These are phyloP conservation scores for Botrytis sinoallii DNA, from an alignment of 2,329 filamentous ascomycete species.

Conservation along the genomic window DNA sequence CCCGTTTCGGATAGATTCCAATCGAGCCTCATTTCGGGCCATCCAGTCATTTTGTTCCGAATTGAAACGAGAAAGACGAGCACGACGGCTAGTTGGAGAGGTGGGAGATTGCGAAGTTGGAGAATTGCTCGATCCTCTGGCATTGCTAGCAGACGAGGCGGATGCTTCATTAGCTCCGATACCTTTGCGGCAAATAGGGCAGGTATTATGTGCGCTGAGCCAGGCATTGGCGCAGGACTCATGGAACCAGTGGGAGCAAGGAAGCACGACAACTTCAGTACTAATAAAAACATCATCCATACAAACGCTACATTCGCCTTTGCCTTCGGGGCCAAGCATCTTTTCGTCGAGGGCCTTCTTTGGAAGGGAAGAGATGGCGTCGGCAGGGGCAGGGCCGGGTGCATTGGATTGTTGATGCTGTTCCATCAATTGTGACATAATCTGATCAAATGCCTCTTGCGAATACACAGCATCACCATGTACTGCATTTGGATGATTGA, in stretches of 20 bases:
- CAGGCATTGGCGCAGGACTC: constrained; percentile 76
- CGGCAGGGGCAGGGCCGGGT: constrained; percentile 73
- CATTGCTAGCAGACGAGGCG: constrained; percentile 18
- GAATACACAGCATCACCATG: constrained; percentile 83
- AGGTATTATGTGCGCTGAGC: constrained; percentile 89
- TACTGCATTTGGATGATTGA: constrained; percentile 51
- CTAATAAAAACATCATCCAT: constrained; percentile 78
- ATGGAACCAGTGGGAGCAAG: constrained; percentile 94
- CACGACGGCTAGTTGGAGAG: constrained; percentile 16
- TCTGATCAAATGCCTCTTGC: constrained; percentile 84
- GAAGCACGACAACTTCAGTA: constrained; percentile 72
- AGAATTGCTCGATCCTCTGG: constrained; percentile 18
- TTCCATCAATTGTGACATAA: constrained; percentile 87
- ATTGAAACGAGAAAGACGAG: constrained; percentile 5
- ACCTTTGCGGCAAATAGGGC: constrained; percentile 69
- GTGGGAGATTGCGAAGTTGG: background rate
- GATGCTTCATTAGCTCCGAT: constrained; percentile 30
- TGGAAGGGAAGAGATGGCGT: constrained; percentile 70
- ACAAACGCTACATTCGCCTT: constrained; percentile 89
- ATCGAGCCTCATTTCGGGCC: constrained; percentile 33
- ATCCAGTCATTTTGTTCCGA: constrained; percentile 14
- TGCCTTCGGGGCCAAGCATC: constrained; percentile 62
- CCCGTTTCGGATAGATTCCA: constrained; percentile 32
- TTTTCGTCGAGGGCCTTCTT: constrained; percentile 66
- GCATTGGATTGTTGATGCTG: constrained; percentile 72